Conservation (phyloP, 768 basidiomycete species). For the Dendrothele bispora region DNA sequence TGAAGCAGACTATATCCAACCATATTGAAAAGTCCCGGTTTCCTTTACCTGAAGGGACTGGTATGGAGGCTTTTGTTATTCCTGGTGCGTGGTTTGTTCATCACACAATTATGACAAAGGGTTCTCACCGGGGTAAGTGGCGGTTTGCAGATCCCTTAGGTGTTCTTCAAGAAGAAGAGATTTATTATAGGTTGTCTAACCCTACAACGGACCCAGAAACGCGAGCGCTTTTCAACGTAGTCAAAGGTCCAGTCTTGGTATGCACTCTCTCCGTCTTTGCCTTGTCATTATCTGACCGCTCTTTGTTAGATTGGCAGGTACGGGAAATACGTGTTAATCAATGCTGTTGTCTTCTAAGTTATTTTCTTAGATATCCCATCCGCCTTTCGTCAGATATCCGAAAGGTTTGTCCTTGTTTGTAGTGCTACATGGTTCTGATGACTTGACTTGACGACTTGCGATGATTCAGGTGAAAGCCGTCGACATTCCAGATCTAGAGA, state of each 20-base stretch:
- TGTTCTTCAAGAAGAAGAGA: slow-evolving; percentile 58
- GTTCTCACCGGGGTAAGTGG: too few species aligned
- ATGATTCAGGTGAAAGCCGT: slow-evolving; percentile 56
- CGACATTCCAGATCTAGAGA: slow-evolving; percentile 42
- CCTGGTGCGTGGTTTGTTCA: slow-evolving; percentile 48
- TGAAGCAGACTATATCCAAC: slow-evolving; percentile 35
- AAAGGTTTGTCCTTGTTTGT: slow-evolving; percentile 41
- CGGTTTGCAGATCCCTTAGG: slow-evolving; percentile 56
- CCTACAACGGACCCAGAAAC: slow-evolving; percentile 38
- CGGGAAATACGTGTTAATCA: background rate
- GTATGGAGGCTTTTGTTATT: slow-evolving; percentile 60
- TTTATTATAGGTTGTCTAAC: slow-evolving; percentile 56
- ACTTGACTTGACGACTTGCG: background rate
- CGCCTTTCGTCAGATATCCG: slow-evolving; percentile 71
- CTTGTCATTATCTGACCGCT: background rate
- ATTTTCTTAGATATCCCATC: slow-evolving; percentile 65
- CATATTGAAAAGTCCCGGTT: slow-evolving; percentile 62
- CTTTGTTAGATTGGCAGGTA: slow-evolving; percentile 37
- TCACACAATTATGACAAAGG: background rate
- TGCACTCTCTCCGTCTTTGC: slow-evolving; percentile 17
- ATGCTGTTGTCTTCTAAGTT: background rate
- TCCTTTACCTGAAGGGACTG: slow-evolving; percentile 48
- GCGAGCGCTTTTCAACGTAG: slow-evolving; percentile 38
- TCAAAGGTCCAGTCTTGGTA: slow-evolving; percentile 68
- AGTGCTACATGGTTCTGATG: background rate